These are phyloP conservation scores for Aechmea fasciata DNA, from an alignment of 176 grass and related monocot species.

Conservation along the genomic window DNA sequence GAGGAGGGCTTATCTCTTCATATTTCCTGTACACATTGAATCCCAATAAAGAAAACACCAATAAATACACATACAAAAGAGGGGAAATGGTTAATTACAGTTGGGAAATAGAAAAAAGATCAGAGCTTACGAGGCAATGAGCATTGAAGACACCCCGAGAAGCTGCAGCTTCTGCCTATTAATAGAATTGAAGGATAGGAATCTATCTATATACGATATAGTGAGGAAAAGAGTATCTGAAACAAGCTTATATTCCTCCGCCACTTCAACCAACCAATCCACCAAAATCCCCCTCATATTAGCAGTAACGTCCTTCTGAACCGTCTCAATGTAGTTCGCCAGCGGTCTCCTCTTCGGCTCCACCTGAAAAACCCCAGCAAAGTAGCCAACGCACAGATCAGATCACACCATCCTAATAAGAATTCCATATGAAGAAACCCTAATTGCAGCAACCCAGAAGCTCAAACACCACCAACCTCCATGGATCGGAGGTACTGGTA, in stretches of 20 bases:
- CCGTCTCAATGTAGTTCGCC: slow-evolving; percentile 54
- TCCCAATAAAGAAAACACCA: slow-evolving; percentile 3
- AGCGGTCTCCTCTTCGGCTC: slow-evolving; percentile 40
- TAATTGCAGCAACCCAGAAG: background rate
- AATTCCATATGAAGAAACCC: background rate
- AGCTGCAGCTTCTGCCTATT: slow-evolving; percentile 66
- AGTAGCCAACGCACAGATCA: background rate
- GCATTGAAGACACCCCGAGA: slow-evolving; percentile 75
- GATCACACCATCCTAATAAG: background rate
- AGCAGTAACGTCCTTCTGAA: slow-evolving; percentile 61
- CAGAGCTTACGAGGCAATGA: slow-evolving; percentile 63
- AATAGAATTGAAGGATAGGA: slow-evolving; percentile 61
- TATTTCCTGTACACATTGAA: slow-evolving; percentile 35
- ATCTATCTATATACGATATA: slow-evolving; percentile 68
- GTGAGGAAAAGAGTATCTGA: slow-evolving; percentile 77
- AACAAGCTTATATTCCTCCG: slow-evolving; percentile 88
- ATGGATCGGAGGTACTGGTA: slow-evolving; percentile 74
- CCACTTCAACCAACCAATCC: slow-evolving; percentile 95
- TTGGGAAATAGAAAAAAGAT: background rate
- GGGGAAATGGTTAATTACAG: background rate
- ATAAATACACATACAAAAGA: background rate
- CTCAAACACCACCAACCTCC: slow-evolving; percentile 38
- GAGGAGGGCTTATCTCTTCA: slow-evolving; percentile 58
- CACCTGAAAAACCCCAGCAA: slow-evolving; percentile 26
- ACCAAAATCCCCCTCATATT: slow-evolving; percentile 76